These are phyloP conservation scores for Cruciata laevipes DNA, from an alignment of 257 asterid genomes.

Conservation along the genomic window DNA sequence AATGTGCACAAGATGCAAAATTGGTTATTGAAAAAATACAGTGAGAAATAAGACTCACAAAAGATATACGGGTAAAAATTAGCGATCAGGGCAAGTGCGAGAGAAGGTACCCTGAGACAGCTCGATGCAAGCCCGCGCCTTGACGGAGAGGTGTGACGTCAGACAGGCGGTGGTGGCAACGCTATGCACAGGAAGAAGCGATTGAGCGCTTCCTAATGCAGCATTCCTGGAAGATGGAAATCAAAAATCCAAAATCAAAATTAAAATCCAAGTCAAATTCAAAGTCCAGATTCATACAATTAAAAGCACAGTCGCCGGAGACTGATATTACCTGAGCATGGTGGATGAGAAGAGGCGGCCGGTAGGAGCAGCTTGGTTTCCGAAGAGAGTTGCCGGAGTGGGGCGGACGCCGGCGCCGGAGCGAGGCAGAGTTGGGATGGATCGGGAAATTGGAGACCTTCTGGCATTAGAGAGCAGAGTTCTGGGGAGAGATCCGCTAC, in stretches of 20 bases:
- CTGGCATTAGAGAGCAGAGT: conserved; percentile 19
- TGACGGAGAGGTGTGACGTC: conserved; percentile 27
- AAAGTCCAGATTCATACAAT: not conserved
- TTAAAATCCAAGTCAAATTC: conserved; percentile 3
- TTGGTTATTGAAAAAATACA: not conserved
- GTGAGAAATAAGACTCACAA: conserved; percentile 11
- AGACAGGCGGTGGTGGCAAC: conserved; percentile 24
- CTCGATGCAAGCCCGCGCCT: conserved; percentile 32
- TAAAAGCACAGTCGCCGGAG: not conserved
- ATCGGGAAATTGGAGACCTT: conserved; percentile 17
- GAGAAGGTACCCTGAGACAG: conserved; percentile 37
- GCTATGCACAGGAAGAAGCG: conserved; percentile 32
- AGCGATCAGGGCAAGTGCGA: conserved; percentile 37
- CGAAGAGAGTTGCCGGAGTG: conserved; percentile 12
- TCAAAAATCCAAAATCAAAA: not conserved
- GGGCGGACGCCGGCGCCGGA: conserved; percentile 13
- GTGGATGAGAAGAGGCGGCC: conserved; percentile 26
- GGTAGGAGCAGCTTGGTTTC: conserved; percentile 14
- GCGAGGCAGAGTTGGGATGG: conserved; percentile 13
- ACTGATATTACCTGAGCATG: conserved; percentile 17
- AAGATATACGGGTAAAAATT: conserved; percentile 6
- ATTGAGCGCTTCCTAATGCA: conserved; percentile 27
- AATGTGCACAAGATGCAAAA: not conserved
- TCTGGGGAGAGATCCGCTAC: conserved; percentile 23
- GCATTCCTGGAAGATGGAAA: conserved; percentile 15